Evolutionary conservation across 148 eudicot genomes (phyloP), one percentile per base, ranked within the genome.

Genomic region (Vaccinium macrocarpon): DNA sequence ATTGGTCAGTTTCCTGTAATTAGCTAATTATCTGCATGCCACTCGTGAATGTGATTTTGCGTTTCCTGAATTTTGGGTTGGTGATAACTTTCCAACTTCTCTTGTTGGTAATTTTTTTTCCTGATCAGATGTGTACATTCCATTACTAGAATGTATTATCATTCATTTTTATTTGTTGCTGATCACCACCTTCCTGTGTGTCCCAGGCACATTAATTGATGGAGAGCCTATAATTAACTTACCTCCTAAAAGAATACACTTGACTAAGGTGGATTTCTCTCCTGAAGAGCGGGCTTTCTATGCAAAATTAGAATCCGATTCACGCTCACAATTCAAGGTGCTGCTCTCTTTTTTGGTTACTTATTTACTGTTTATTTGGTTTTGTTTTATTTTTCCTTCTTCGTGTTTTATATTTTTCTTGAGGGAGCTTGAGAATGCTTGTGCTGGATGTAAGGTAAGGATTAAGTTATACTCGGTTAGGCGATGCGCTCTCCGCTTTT

Each of bases 291-390:
- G 98, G 50, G 78, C 93, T 87, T 97, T 93, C 90, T 97, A 97
- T 88, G 55, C 86, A 16, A 89, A 93, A 86, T 87, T 97, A 83
- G 99, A 95, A 91, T 89, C 97, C 56, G 96, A 94, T 73, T 92
- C 99, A 48, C 93, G 94, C 29, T 88, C 91, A 86, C 95, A 92
- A 76, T 97, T 97, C 79, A 97, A 97, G 98, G 98, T 97, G 25
- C 19, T 38, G 64, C 62, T 35, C 51, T 62, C 55, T 15, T 27
- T 56, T 21, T 53, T 23, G 55, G 56, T 64, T 50, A 13, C 25
- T 71, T 64, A 32, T 35, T 13, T 9, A 14, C 79, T 46, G 42
- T 32, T 76, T 71, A 59, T 50, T 23, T 57, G 4, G 21, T 48
- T 62, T 46, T 14, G 48, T 72, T 66, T 25, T 51, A 10, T 71